Base-by-base conservation (phyloP, 352 stramenopile genomes). In the Globisporangium cederbergense region DNA sequence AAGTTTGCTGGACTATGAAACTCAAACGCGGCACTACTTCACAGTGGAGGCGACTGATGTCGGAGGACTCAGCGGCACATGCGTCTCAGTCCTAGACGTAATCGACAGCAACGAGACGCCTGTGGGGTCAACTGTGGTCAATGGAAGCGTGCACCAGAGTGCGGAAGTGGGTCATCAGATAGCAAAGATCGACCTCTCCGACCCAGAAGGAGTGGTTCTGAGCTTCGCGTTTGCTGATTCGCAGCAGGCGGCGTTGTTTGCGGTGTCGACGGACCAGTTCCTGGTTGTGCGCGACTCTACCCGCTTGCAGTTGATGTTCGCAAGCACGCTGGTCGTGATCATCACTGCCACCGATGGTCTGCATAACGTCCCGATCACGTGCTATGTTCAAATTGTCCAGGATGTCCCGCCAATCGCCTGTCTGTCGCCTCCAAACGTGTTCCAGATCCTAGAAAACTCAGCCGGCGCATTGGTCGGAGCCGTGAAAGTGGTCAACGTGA, bases 31-130 rank as follows among this genome's bases (percentile, higher is more conserved):
- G 2, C 71, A 80, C 59, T 70, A 59, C 28, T 52, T 85, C 50
- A 52, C 42, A 3, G 32, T 81, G n/a, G 65, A 83, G 55, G 72
- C 61, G 6, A 64, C 42, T 10, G 78, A 87, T 40, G 32, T 47
- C 3, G 46, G 68, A 30, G 74, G 72, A 42, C 67, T 80, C 7
- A 83, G 61, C n/a, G 68, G 64, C 16, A 58, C 57, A 7, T 87
- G 78, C 28, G 62, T 76, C 3, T 30, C 71, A 49, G 52, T 70
- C 8, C 25, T 87, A 0, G 70, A 85, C 11, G 67, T 87, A 1
- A 43, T 72, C 4, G 74, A 87, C 54, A 62, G 76, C 1, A 57
- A 87, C 36, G 78, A 87, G 46, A 57, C 69, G 6, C 78, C 78
- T 0, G 50, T 60, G 20, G 78, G 78, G 2, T 36, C 62, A 25